These are phyloP conservation scores for Fusarium tuaranense DNA, from an alignment of 2,329 filamentous ascomycete species.

Conservation along the genomic window DNA sequence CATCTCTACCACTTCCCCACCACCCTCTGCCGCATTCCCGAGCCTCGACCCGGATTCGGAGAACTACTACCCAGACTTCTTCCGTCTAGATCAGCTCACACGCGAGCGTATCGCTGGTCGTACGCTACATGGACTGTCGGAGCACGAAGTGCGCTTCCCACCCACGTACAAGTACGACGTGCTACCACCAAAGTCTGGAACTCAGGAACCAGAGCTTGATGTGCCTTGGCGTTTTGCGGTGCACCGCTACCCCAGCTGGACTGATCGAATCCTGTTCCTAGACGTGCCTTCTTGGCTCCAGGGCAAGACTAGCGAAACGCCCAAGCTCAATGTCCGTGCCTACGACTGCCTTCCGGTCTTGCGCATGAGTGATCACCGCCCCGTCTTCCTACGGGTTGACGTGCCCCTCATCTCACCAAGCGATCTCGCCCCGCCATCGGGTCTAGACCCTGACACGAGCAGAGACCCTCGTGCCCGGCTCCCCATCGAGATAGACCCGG, in stretches of 20 bases:
- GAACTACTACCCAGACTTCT: conserved; percentile 74
- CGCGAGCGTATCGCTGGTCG: conserved; percentile 75
- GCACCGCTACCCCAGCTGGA: conserved; percentile 93
- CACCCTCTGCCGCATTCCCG: conserved; percentile 71
- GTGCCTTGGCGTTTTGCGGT: conserved; percentile 66
- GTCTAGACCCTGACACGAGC: conserved; percentile 35
- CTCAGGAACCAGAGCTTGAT: conserved; percentile 45
- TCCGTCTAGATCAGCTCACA: conserved; percentile 82
- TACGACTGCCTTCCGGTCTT: conserved; percentile 85
- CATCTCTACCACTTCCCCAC: conserved; percentile 76
- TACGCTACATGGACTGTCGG: conserved; percentile 82
- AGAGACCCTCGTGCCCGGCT: conserved; percentile 58
- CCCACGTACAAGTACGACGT: conserved; percentile 93
- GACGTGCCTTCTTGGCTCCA: conserved; percentile 67
- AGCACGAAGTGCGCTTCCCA: conserved; percentile 81
- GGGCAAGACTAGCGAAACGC: conserved; percentile 33
- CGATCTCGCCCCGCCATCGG: conserved; percentile 53
- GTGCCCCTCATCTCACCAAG: conserved; percentile 69
- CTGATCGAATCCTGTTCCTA: conserved; percentile 87
- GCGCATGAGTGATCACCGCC: conserved; percentile 86
- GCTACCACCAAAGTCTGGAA: conserved; percentile 45
- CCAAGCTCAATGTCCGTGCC: conserved; percentile 63
- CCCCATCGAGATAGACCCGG: conserved; percentile 65
- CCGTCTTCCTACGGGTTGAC: conserved; percentile 78
- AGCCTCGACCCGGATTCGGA: conserved; percentile 66